Conservation (phyloP, 2,329 filamentous ascomycete genomes). For the Pseudogymnoascus verrucosus region DNA sequence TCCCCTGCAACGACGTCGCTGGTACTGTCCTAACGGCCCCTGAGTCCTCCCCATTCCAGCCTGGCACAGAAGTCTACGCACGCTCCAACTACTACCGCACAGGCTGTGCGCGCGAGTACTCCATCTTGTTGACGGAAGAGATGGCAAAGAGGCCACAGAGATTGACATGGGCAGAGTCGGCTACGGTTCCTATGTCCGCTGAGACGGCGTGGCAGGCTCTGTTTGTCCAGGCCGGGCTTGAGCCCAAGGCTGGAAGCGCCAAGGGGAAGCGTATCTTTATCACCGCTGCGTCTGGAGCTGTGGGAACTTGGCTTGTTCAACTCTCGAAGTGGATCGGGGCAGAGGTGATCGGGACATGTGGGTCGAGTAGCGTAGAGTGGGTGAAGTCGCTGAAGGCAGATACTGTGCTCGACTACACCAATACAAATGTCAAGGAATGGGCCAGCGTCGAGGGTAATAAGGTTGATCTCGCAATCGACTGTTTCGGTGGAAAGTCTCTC, state of each 20-base stretch:
- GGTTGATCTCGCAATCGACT: slow-evolving; percentile 39
- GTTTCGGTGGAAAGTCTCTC: slow-evolving; percentile 33
- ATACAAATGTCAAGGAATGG: slow-evolving; percentile 29
- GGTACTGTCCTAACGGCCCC: slow-evolving; percentile 33
- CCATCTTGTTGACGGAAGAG: slow-evolving; percentile 29
- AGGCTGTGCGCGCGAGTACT: slow-evolving; percentile 33
- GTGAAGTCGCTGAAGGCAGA: slow-evolving; percentile 34
- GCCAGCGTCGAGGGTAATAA: slow-evolving; percentile 21
- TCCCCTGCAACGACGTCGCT: slow-evolving; percentile 36
- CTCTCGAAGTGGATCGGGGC: slow-evolving; percentile 31
- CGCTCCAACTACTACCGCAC: slow-evolving; percentile 30
- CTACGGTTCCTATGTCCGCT: slow-evolving; percentile 33
- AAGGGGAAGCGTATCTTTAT: slow-evolving; percentile 33
- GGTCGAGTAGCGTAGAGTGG: slow-evolving; percentile 31
- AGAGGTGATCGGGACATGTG: slow-evolving; percentile 34
- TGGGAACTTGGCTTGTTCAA: slow-evolving; percentile 38
- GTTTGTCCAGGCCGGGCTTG: slow-evolving; percentile 32
- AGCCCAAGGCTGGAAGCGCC: slow-evolving; percentile 17
- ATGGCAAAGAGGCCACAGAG: slow-evolving; percentile 30
- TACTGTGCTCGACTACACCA: slow-evolving; percentile 35
- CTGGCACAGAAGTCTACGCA: slow-evolving; percentile 32
- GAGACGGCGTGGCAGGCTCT: slow-evolving; percentile 38
- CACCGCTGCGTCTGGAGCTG: slow-evolving; percentile 36
- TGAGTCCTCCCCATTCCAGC: slow-evolving; percentile 29
- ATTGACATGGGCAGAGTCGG: slow-evolving; percentile 31